phyloP scores from a whole-genome alignment of 2,329 filamentous ascomycete genomes.

The Pseudopithomyces chartarum region DNA sequence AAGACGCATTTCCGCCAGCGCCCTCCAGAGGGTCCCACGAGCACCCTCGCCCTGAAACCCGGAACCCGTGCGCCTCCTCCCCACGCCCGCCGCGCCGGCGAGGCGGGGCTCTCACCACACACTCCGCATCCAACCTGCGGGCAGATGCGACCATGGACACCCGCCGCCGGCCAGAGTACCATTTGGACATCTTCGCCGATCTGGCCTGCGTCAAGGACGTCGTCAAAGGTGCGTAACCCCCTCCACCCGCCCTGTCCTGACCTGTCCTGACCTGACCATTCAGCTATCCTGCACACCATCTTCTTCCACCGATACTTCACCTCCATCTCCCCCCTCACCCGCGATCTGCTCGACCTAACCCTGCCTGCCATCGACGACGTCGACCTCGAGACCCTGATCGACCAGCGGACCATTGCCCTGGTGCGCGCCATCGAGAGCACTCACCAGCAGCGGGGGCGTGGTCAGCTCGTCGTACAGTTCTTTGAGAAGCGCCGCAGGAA shows the following conservation, averaged over 20 bases:
- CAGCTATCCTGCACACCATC: constrained; percentile 92
- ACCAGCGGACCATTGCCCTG: constrained; percentile 79
- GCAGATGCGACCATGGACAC: constrained; percentile 61
- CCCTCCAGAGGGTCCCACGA: neutral
- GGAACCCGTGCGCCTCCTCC: constrained; percentile 1
- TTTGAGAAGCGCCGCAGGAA: constrained; percentile 90
- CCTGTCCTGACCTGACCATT: constrained; percentile 8
- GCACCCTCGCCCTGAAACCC: constrained; percentile 2
- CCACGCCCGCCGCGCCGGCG: constrained; percentile 1
- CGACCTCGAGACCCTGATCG: constrained; percentile 91
- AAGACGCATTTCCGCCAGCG: constrained; percentile 1
- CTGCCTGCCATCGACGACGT: constrained; percentile 88
- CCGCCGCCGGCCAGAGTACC: constrained; percentile 80
- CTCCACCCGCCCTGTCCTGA: constrained; percentile 8
- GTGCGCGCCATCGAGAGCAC: constrained; percentile 74
- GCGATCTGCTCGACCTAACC: constrained; percentile 88
- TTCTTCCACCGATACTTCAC: constrained; percentile 99
- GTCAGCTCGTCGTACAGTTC: constrained; percentile 86
- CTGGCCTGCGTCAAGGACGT: constrained; percentile 88
- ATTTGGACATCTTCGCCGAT: constrained; percentile 91
- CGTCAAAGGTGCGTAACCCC: constrained; percentile 73
- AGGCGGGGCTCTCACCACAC: constrained; percentile 7
- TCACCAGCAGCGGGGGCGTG: constrained; percentile 64
- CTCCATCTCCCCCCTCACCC: constrained; percentile 77
- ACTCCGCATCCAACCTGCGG: constrained; percentile 10